Base-by-base conservation (phyloP, 2,329 filamentous ascomycete genomes). In the Hirsutella minnesotensis region DNA sequence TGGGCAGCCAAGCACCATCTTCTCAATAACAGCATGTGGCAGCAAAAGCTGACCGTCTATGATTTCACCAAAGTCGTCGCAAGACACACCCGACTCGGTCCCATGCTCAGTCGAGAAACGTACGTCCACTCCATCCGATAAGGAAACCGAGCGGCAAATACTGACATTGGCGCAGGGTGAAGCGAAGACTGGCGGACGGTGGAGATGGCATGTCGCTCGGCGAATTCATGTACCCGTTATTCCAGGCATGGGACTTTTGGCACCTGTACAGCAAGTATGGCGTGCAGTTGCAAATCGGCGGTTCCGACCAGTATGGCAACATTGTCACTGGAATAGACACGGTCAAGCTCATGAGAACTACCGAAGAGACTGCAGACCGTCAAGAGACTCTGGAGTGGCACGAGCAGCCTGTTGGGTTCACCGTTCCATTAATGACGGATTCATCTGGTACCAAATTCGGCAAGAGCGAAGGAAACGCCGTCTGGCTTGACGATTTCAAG, bases 191-290 rank as follows among this genome's bases (percentile, higher is more conserved):
- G 70, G 24, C 24, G 12, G 74, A 75, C n/a, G 80, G 80, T 42
- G 86, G 87, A 31, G 85, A 92, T 49, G 94, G 92, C 53, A 90
- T 98, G 83, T 94, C 89, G 0, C 84, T 94, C 54, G 82, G 86
- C 30, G 92, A 98, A 59, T 95, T 98, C 61, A 76, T 80, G 35
- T 98, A 98, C 56, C 92, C 94, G 1, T 66, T 98, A 15, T 77
- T 96, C 54, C 92, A 98, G 60, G 88, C 83, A 19, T 96, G 89
- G 83, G 92, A 98, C 60, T 98, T 89, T 77, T 96, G 86, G 86
- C 73, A 85, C 52, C 74, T 96, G 66, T 94, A 85, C 63, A 60
- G 53, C 47, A 72, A 76, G 38, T 70, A 72, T 20, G 74, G 74
- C 39, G 72, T 88, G 9, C 82, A 89, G 56, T 75, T 96, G 58